Evolutionary conservation across 2,329 filamentous ascomycete genomes (phyloP), one percentile per base, ranked within the genome.

Genomic region (Xylaria hypoxylon): DNA sequence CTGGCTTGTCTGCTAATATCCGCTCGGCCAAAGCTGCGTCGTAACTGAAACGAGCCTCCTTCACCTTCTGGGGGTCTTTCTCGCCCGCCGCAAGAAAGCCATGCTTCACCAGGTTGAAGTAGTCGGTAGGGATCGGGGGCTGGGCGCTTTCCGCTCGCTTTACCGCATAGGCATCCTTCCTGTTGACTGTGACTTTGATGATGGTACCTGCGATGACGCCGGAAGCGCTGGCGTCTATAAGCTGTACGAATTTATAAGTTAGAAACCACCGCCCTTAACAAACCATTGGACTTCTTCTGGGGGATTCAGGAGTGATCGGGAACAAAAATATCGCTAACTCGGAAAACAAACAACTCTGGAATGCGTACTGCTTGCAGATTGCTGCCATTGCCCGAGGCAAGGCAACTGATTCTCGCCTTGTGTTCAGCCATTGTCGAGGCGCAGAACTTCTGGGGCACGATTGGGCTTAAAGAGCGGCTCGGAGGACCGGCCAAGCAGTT

Each of bases 101-200:
- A 80, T 93, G 90, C 40, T 87, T 85, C 62, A 94, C 84, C 45
- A 96, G 86, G 79, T 95, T 95, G 84, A 95, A 93, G 82, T 95
- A 95, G 61, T 87, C 86, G 62, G 88, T 92, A 0, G 92, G 89
- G 64, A 96, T 94, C 62, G 64, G 62, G 2, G 69, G 62, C 13
- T 80, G 78, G 40, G 74, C 88, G 86, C 78, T 82, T 28, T 80
- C 78, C 7, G 80, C 82, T 42, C 81, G 77, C 42, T 73, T 73
- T 1, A 75, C 80, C 1, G 84, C 83, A 64, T 79, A 82, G 4
- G 84, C 85, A 19, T 78, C 83, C 67, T 78, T 80, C 38, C 84
- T 79, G 75, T 87, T 87, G 11, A 83, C 81, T 19, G 83, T 77
- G 38, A 87, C 79, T 47, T 78, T 79, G 65, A 81, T 75, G 67